Base-by-base conservation (phyloP, 2,329 filamentous ascomycete genomes). In the Cytospora chrysosperma region DNA sequence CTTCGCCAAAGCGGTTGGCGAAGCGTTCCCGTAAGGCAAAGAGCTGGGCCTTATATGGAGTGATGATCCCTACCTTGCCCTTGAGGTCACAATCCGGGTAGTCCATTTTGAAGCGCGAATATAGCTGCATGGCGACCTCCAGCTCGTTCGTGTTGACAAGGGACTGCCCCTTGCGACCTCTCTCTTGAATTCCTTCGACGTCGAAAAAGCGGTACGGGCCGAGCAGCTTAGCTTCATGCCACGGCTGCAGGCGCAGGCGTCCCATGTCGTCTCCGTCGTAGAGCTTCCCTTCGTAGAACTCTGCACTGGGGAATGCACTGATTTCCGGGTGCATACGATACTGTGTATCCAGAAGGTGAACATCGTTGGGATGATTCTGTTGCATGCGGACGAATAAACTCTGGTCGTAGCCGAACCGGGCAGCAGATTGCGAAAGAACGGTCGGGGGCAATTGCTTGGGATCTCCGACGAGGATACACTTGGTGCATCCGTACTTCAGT, bases 241-340 rank as follows among this genome's bases (percentile, higher is more conserved):
- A 99, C 2, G 92, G 89, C 73, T 89, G 87, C 65, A 82, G 79
- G 55, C 95, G 89, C 59, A 96, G 80, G 61, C 78, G 81, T 4
- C 84, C 87, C 93, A 98, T 98, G 68, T 90, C 85, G 65, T 84
- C 85, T 27, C 96, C 95, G 75, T 99, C 93, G 67, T 93, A 81
- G 13, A 99, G 85, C 67, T 88, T 86, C 30, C 91, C 88, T 73
- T 98, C 92, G 77, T 99, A 99, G 78, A 99, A 99, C 58, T 93
- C 89, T 69, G 84, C 81, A 75, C 93, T 97, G 1, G 96, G 95
- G 75, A 97, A 99, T 59, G 81, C 76, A 75, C 93, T 97, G 74
- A 99, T 99, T 69, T 95, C 92, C 0, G 96, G 95, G 77, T 99
- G 95, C 96, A 99, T 99, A 77, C 95, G 95, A 75, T 99, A 99